These are phyloP conservation scores for Ceriops zippeliana DNA, from an alignment of 345 rosid species.

Conservation along the genomic window DNA sequence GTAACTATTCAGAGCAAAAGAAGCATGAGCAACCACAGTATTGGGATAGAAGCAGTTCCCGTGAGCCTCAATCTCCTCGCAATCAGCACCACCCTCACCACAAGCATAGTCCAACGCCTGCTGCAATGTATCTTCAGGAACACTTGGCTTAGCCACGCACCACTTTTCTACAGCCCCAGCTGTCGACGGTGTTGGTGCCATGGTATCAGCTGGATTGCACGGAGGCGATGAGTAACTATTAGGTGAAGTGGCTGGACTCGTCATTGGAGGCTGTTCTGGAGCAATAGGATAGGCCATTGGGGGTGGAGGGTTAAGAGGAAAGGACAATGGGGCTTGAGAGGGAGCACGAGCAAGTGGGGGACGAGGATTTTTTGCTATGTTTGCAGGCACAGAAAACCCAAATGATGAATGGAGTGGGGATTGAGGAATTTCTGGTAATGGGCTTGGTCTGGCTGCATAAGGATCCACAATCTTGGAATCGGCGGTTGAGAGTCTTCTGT, in stretches of 20 bases:
- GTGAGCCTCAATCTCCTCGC: constrained; percentile 48
- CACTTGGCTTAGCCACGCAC: constrained; percentile 77
- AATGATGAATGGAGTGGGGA: constrained; percentile 41
- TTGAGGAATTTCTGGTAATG: constrained; percentile 44
- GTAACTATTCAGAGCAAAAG: constrained; percentile 68
- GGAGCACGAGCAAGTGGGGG: constrained; percentile 17
- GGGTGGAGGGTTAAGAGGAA: constrained; percentile 18
- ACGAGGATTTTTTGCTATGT: constrained; percentile 40
- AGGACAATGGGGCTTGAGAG: constrained; percentile 21
- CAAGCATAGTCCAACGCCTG: constrained; percentile 71
- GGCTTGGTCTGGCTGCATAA: constrained; percentile 47
- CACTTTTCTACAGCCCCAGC: constrained; percentile 42
- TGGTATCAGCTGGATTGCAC: constrained; percentile 28
- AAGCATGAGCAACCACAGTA: constrained; percentile 60
- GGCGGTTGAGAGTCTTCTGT: constrained; percentile 45
- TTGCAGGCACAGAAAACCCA: constrained; percentile 53
- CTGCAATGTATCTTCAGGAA: constrained; percentile 55
- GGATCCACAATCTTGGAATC: constrained; percentile 32
- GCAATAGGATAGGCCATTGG: constrained; percentile 25
- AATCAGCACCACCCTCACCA: constrained; percentile 62
- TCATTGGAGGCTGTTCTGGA: constrained; percentile 39
- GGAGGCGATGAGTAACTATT: constrained; percentile 41
- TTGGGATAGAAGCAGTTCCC: constrained; percentile 66
- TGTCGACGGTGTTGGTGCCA: constrained; percentile 29
- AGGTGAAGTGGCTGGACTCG: constrained; percentile 28